A percentile compares a stretch with the other conserved stretches of the same genome.
These are phyloP conservation scores for Suillus bovinus DNA, from an alignment of 768 basidiomycete species.

Conservation along the genomic window DNA sequence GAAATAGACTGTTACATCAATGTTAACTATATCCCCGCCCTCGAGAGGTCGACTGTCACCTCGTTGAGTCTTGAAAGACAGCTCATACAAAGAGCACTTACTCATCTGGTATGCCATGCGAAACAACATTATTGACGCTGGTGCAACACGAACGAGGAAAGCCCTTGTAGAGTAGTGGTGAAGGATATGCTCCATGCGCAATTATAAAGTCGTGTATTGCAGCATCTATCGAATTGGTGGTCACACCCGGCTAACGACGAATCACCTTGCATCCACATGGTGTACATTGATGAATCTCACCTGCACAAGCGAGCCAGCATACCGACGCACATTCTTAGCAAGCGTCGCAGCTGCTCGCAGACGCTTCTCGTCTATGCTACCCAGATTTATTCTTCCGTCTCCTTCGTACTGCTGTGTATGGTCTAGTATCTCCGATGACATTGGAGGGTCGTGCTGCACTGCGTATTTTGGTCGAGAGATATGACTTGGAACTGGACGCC, in stretches of 20 bases:
- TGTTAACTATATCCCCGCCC: slow-evolving; percentile 84
- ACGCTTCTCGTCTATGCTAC: slow-evolving; percentile 50
- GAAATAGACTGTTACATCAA: slow-evolving; percentile 86
- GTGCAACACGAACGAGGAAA: slow-evolving; percentile 53
- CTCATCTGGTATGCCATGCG: slow-evolving; percentile 92
- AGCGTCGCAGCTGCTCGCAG: slow-evolving; percentile 56
- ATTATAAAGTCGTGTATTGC: slow-evolving; percentile 73
- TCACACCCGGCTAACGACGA: slow-evolving; percentile 56
- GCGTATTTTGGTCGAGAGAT: slow-evolving; percentile 60
- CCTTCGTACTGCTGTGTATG: slow-evolving; percentile 13
- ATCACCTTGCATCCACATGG: not conserved
- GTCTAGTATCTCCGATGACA: not conserved
- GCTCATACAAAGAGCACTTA: slow-evolving; percentile 36
- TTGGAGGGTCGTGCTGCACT: slow-evolving; percentile 15
- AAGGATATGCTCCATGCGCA: slow-evolving; percentile 76
- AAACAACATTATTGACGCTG: slow-evolving; percentile 85
- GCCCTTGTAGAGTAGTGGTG: slow-evolving; percentile 71
- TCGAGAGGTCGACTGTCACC: slow-evolving; percentile 70
- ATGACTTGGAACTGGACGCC: slow-evolving; percentile 53
- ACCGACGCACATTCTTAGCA: slow-evolving; percentile 57
- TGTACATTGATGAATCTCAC: slow-evolving; percentile 30
- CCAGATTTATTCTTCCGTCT: slow-evolving; percentile 47
- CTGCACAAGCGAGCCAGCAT: slow-evolving; percentile 53
- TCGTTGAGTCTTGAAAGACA: slow-evolving; percentile 6
- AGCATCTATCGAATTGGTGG: slow-evolving; percentile 75